Conservation (phyloP, 1,284 basidiomycete species). For the Papiliotrema laurentii region DNA sequence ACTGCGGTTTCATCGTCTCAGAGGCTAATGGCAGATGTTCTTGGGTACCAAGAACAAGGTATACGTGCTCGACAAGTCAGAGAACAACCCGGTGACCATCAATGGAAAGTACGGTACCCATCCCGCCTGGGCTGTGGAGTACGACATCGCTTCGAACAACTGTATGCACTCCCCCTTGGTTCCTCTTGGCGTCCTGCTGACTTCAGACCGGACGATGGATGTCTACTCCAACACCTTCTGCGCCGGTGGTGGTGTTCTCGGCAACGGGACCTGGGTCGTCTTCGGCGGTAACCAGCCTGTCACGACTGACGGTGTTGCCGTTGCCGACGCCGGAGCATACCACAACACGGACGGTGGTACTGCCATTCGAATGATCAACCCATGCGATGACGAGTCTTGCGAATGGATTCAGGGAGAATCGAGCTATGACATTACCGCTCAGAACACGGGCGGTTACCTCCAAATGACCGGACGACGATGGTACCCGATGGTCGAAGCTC, state of each 20-base stretch:
- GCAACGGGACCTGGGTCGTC: slow-evolving; percentile 54
- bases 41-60: slow-evolving; percentile 50
- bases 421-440: slow-evolving; percentile 23
- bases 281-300: slow-evolving; percentile 63
- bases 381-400: slow-evolving; percentile 64
- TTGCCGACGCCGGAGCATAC: slow-evolving; percentile 44
- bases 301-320: slow-evolving; percentile 40
- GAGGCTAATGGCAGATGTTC: slow-evolving; percentile 43
- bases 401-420: slow-evolving; percentile 71
- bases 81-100: slow-evolving; percentile 57
- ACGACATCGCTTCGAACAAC: slow-evolving; percentile 49
- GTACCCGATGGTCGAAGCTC: slow-evolving; percentile 63
- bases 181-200: background rate
- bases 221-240: slow-evolving; percentile 77
- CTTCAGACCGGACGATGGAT: slow-evolving; percentile 56
- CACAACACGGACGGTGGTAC: slow-evolving; percentile 62
- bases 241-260: slow-evolving; percentile 51
- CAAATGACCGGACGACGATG: slow-evolving; percentile 76
- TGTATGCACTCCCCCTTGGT: slow-evolving; percentile 18
- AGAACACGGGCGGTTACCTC: slow-evolving; percentile 51
- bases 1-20: background rate
- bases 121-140: slow-evolving; percentile 51
- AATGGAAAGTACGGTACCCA: slow-evolving; percentile 46
- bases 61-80: slow-evolving; percentile 52
- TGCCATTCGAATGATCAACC: slow-evolving; percentile 61